Percentiles rank a stretch among this genome's conserved stretches.
Evolutionary conservation across 2,329 filamentous ascomycete species (phyloP).

Genomic region (Exserohilum turcica): DNA sequence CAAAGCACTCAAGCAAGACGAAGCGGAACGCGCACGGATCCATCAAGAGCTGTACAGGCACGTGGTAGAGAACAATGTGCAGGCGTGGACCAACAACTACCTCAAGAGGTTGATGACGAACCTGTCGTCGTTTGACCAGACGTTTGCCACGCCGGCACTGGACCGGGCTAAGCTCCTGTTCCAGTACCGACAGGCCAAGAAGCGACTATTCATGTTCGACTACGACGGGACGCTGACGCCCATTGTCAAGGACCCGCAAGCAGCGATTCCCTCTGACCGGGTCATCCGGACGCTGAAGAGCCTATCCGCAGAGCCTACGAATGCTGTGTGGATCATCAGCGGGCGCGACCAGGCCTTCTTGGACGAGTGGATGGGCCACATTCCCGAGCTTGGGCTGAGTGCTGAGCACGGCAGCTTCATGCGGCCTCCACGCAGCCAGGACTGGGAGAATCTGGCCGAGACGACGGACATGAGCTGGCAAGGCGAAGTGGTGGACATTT

Average conservation of each 20-base stretch:
- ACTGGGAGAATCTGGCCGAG: slow-evolving; percentile 90
- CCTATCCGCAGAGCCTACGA: slow-evolving; percentile 78
- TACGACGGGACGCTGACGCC: slow-evolving; percentile 96
- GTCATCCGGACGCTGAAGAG: slow-evolving; percentile 79
- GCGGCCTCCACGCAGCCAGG: slow-evolving; percentile 72
- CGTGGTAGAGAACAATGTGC: slow-evolving; percentile 83
- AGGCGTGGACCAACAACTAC: slow-evolving; percentile 82
- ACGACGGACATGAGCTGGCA: slow-evolving; percentile 93
- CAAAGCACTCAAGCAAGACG: slow-evolving; percentile 76
- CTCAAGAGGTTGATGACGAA: slow-evolving; percentile 80
- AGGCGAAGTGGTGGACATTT: slow-evolving; percentile 78
- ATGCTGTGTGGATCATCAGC: slow-evolving; percentile 97
- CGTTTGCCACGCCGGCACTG: slow-evolving; percentile 78
- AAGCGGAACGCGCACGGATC: slow-evolving; percentile 68
- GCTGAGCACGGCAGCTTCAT: slow-evolving; percentile 98
- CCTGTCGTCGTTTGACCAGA: slow-evolving; percentile 75
- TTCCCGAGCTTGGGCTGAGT: slow-evolving; percentile 85
- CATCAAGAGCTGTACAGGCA: slow-evolving; percentile 79
- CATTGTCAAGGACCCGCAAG: slow-evolving; percentile 88
- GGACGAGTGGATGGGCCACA: slow-evolving; percentile 89
- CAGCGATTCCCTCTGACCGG: slow-evolving; percentile 84
- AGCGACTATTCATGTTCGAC: slow-evolving; percentile 96
- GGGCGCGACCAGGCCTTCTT: slow-evolving; percentile 92
- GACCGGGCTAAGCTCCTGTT: slow-evolving; percentile 74
- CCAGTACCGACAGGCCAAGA: slow-evolving; percentile 74